phyloP scores from a whole-genome alignment of 2,329 filamentous ascomycete species.

The Penicillium sp. region DNA sequence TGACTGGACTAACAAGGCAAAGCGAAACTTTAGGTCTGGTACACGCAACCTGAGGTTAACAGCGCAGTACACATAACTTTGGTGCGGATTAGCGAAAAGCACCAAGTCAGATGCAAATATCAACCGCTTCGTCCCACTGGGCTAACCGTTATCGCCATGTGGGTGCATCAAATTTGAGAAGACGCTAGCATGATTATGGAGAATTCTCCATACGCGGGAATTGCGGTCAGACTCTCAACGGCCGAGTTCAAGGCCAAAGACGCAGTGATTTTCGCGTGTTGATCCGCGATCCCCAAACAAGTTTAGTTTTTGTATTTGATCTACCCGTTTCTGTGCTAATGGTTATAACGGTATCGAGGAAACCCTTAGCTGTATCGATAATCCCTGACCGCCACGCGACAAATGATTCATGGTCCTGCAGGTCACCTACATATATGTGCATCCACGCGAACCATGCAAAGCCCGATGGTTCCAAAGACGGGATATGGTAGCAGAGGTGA shows the following conservation, averaged over 20 bases:
- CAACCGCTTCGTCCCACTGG: slow-evolving; percentile 3
- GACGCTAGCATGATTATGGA: slow-evolving; percentile 14
- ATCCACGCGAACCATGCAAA: not conserved
- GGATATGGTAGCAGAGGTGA: not conserved
- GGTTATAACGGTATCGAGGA: slow-evolving; percentile 5
- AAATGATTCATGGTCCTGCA: slow-evolving; percentile 12
- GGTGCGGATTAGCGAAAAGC: not conserved
- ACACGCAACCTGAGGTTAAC: not conserved
- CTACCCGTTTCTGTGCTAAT: not conserved
- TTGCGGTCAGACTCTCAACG: slow-evolving; percentile 21
- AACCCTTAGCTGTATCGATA: slow-evolving; percentile 1
- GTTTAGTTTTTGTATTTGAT: not conserved
- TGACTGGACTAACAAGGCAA: not conserved
- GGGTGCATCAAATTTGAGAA: slow-evolving; percentile 14
- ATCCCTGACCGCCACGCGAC: slow-evolving; percentile 32
- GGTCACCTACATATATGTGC: slow-evolving; percentile 1
- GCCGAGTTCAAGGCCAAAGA: slow-evolving; percentile 5
- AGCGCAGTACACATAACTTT: not conserved
- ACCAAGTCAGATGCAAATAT: not conserved
- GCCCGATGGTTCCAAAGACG: not conserved
- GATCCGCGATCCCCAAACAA: not conserved
- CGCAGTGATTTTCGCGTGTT: slow-evolving; percentile 9
- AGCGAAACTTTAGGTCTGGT: not conserved
- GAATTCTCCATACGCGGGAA: slow-evolving; percentile 11
- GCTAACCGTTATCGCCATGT: slow-evolving; percentile 7